Evolutionary conservation across 2,329 filamentous ascomycete genomes (phyloP), one percentile per base, ranked within the genome.

Genomic region (Ophiobolus disseminans): DNA sequence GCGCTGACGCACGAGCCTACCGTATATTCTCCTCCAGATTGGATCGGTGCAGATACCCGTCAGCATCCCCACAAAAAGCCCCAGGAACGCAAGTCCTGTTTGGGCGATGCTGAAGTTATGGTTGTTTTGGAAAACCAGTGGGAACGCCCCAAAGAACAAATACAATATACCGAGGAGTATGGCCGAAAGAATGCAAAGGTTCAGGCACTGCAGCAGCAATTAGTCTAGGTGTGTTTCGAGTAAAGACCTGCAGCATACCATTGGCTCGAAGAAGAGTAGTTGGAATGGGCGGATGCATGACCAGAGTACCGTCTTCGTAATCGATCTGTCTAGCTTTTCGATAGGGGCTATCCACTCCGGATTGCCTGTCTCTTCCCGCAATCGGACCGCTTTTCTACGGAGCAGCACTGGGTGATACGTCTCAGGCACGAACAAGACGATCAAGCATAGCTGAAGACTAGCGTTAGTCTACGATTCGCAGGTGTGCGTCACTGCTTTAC

Each of bases 121-220:
- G 37, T 88, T 86, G 35, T 80, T 82, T 20, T 79, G 71, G 66
- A 96, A 96, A 13, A 96, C 86, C 35, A 95, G 77, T 4, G 88
- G 83, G 63, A 96, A 96, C 0, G 91, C 91, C 16, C 91, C 91
- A 69, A 96, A 95, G 77, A 95, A 96, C 30, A 96, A 83, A 68
- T 96, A 96, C 2, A 96, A 76, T 35, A 96, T 88, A 4, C 91
- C 92, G 6, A 96, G 79, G n/a, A 96, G 77, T 44, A 97, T 84
- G 30, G 91, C 90, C 1, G 89, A 90, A 61, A 92, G 89, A 17
- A 94, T 75, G 72, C 91, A 94, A 20, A 97, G 84, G 58, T 86
- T 85, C 48, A 94, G 77, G 50, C 87, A 89, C 71, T 75, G 48
- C 14, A 49, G 20, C 53, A n/a, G n/a, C n/a, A n/a, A n/a, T n/a